Evolutionary conservation across 164 flowering plant genomes (phyloP).

Genomic region (Annona squamosa): DNA sequence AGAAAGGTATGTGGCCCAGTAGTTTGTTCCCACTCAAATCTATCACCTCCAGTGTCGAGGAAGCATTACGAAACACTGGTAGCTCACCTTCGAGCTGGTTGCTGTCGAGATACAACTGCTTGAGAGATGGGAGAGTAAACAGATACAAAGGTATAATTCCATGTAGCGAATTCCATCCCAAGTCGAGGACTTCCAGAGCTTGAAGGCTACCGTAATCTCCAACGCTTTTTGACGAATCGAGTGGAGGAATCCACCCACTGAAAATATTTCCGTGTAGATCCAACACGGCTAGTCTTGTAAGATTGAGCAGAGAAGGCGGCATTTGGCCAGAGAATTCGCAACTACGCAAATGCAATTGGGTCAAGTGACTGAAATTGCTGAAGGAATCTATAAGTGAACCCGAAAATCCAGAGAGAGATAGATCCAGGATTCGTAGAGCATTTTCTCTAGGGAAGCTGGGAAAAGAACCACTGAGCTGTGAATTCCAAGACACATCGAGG

Average conservation of each 20-base stretch:
- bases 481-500: constrained; percentile 31
- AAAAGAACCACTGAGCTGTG: not conserved
- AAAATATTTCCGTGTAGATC: constrained; percentile 38
- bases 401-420: too few relatives aligned
- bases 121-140: too few relatives aligned
- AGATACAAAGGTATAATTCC: constrained; percentile 16
- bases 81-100: too few relatives aligned
- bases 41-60: too few relatives aligned
- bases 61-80: too few relatives aligned
- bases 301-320: constrained; percentile 24
- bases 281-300: constrained; percentile 24
- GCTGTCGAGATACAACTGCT: too few relatives aligned
- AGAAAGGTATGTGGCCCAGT: not conserved
- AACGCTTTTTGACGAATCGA: constrained; percentile 19
- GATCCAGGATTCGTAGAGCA: too few relatives aligned
- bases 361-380: constrained; percentile 21
- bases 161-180: constrained; percentile 31
- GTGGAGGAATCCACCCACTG: constrained; percentile 31
- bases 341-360: constrained; percentile 17
- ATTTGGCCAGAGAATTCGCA: constrained; percentile 33
- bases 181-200: constrained; percentile 19
- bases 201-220: constrained; percentile 14
- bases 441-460: too few relatives aligned
- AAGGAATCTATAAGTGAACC: constrained; percentile 11
- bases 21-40: too few relatives aligned